Evolutionary conservation across 345 rosid genomes (phyloP).

Genomic region (Rhodamnia rubescens): DNA sequence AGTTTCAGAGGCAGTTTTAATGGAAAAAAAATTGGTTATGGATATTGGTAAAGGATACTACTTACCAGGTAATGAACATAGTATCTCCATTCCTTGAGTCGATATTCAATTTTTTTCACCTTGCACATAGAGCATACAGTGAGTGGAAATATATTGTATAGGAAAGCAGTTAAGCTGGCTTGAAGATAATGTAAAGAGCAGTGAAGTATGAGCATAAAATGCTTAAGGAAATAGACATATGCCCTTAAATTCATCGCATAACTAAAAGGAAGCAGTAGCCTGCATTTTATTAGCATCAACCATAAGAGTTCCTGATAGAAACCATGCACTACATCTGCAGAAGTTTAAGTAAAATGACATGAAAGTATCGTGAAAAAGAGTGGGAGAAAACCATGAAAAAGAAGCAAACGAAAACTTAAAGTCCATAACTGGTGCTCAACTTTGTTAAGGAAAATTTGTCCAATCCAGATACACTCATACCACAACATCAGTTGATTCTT

Average conservation of each 20-base stretch:
- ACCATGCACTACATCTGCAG: neutral
- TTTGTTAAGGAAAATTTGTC: neutral
- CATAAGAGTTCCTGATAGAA: neutral
- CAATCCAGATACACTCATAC: neutral
- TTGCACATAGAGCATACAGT: conserved; percentile 3
- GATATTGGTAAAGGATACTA: neutral
- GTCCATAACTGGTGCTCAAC: neutral
- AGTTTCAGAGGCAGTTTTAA: neutral
- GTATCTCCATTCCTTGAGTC: conserved; percentile 30
- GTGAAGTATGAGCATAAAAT: neutral
- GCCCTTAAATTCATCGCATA: neutral
- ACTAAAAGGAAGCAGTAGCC: neutral
- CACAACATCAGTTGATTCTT: neutral
- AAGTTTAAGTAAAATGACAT: neutral
- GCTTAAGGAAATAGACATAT: neutral
- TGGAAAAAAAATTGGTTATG: neutral
- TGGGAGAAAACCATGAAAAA: neutral
- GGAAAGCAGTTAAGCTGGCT: neutral
- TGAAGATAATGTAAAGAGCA: neutral
- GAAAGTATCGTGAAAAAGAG: neutral
- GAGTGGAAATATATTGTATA: neutral
- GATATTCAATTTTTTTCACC: conserved; percentile 28
- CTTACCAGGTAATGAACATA: conserved; percentile 64
- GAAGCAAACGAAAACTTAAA: neutral
- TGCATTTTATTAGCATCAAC: neutral